A percentile compares a stretch with the other conserved stretches of the same genome.
These are phyloP conservation scores for Naganishia sp. DNA, from an alignment of 1,284 basidiomycete genomes.

Conservation along the genomic window DNA sequence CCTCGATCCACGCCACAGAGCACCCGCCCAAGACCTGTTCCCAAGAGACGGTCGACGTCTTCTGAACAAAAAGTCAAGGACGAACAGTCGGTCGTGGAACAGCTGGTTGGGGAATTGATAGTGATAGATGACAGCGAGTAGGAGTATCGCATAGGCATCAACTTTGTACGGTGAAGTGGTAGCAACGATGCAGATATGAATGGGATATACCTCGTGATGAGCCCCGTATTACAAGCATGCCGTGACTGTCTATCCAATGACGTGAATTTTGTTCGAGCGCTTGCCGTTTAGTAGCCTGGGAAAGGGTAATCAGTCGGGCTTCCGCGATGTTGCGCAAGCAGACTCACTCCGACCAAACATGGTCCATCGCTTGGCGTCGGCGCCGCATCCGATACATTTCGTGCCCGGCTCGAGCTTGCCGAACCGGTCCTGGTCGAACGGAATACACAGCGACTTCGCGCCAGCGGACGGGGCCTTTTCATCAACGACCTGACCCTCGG, in stretches of 20 bases:
- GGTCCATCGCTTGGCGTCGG: conserved; percentile 87
- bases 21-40: conserved; percentile 7
- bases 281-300: conserved; percentile 13
- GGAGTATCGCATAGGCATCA: neutral
- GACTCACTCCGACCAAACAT: conserved; percentile 72
- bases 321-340: neutral
- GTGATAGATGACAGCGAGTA: conserved; percentile 22
- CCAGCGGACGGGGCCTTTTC: conserved; percentile 96
- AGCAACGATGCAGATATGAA: neutral
- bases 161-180: neutral
- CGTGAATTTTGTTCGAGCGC: neutral
- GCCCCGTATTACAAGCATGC: no score
- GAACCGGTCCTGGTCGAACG: conserved; percentile 87
- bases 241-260: neutral
- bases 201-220: neutral
- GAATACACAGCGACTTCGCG: conserved; percentile 96
- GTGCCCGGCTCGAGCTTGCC: conserved; percentile 64
- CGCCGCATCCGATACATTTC: conserved; percentile 81
- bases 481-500: conserved; percentile 70
- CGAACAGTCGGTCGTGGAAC: conserved; percentile 18
- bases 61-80: conserved; percentile 16
- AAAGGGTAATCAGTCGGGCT: neutral
- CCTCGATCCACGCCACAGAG: neutral
- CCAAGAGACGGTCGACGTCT: conserved; percentile 12
- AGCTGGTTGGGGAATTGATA: conserved; percentile 10